Conservation (phyloP, 2,329 filamentous ascomycete species). For the Epichloe gansuensis region DNA sequence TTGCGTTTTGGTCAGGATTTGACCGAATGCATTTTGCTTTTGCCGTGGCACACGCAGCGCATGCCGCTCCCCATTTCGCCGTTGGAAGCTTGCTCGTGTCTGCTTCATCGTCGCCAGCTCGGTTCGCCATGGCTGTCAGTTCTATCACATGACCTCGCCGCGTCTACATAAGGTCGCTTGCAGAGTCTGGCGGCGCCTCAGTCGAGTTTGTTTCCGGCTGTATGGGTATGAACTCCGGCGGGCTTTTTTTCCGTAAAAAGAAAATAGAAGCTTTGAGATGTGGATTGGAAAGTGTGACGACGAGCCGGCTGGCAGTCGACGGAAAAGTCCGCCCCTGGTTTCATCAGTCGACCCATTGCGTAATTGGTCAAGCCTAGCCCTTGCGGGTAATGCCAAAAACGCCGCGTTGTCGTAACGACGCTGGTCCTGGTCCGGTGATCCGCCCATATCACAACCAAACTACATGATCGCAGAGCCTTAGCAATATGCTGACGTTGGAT, state of each 20-base stretch:
- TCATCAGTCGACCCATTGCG: background rate
- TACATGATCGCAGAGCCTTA: background rate
- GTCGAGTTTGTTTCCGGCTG: background rate
- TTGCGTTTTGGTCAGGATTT: conserved; percentile 21
- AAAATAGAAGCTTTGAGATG: background rate
- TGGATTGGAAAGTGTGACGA: conserved; percentile 1
- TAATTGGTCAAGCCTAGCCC: conserved; percentile 6
- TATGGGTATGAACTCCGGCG: conserved; percentile 9
- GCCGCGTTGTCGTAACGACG: background rate
- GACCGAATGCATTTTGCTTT: conserved; percentile 38
- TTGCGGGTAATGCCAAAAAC: conserved; percentile 4
- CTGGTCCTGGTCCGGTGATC: too few species aligned
- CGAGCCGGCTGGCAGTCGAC: background rate
- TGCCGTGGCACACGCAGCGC: conserved; percentile 32
- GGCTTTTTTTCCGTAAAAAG: conserved; percentile 7
- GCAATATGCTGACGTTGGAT: too few species aligned
- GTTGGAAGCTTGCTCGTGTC: conserved; percentile 20
- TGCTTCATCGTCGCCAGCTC: background rate
- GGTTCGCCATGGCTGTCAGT: conserved; percentile 3
- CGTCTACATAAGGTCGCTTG: background rate
- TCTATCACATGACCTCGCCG: conserved; percentile 4
- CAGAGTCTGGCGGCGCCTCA: background rate
- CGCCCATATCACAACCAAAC: background rate
- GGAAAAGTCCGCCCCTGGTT: conserved; percentile 9
- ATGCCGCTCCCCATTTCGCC: conserved; percentile 37